Evolutionary conservation across 2,329 filamentous ascomycete genomes (phyloP).

Genomic region (Penicillium brevicompactum): DNA sequence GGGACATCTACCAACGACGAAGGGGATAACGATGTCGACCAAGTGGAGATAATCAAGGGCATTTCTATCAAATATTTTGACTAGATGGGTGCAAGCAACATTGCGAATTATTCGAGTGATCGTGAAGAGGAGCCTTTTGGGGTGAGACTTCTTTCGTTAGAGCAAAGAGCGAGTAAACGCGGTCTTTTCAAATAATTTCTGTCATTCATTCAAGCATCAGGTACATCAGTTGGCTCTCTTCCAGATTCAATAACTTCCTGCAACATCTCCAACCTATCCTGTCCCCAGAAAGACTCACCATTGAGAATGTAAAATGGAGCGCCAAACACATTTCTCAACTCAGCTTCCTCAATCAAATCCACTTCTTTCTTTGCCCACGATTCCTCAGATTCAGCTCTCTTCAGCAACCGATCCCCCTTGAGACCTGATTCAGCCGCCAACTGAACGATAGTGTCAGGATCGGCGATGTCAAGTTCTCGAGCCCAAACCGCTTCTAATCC

Average conservation of each 20-base stretch:
- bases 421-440: not conserved
- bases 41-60: conserved; percentile 3
- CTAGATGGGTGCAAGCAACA: not conserved
- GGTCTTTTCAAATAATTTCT: no score
- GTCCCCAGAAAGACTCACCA: conserved; percentile 29
- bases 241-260: conserved; percentile 27
- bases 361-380: not conserved
- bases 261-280: conserved; percentile 27
- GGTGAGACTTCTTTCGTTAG: no score
- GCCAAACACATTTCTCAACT: conserved; percentile 22
- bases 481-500: conserved; percentile 12
- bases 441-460: not conserved
- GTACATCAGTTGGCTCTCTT: not conserved
- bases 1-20: conserved; percentile 3
- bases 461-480: not conserved
- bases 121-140: no score
- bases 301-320: conserved; percentile 24
- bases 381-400: not conserved
- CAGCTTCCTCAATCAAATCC: conserved; percentile 16
- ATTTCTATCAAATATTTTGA: conserved; percentile 5
- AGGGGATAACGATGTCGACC: conserved; percentile 1
- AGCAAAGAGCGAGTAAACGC: no score
- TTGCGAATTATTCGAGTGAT: not conserved
- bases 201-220: no score
- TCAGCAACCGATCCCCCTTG: not conserved